Base-by-base conservation (phyloP, 1,284 basidiomycete species). In the Leccinum pachyderme region DNA sequence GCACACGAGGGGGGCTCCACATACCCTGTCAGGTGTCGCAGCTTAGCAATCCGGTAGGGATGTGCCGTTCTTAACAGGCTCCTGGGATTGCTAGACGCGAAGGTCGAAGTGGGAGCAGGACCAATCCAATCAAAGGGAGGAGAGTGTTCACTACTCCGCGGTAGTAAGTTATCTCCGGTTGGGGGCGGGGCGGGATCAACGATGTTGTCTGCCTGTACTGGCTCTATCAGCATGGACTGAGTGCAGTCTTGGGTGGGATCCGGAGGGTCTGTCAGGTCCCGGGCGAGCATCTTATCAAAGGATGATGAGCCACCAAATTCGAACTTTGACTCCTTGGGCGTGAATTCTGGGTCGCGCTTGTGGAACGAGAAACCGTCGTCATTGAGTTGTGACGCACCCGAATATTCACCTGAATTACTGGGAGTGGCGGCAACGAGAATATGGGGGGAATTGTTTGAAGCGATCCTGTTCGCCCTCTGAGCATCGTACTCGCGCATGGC, bases 381-480 rank as follows among this genome's bases (percentile, higher is more conserved):
- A 35, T 41, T 50, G 52, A 49, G 33, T 25, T 54, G 67, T 35
- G 63, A 59, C 5, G 48, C 25, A 35, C 53, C 56, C n/a, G 61
- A 59, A 47, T 63, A 70, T 51, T 53, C 60, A 18, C 51, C 52
- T 0, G 61, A 77, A 49, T 72, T 64, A 3, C 76, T 77, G 15
- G 79, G 80, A 43, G 81, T 80, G 39, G 76, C 70, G 51, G 70
- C 75, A 5, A 81, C 80, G 7, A 81, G 72, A 31, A 81, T 54
- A 22, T 62, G 67, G 43, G 71, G 67, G 48, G 24, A 55, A 57
- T 37, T 33, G 45, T 44, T 52, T 39, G 55, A 52, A 41, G 44
- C 32, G 25, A 51, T 29, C 33, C 49, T 51, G 31, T 47, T 59
- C 47, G 67, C 59, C 48, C 52, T 61, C 53, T 59, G 56, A 18